Evolutionary conservation across 257 asterid species (phyloP).

Genomic region (Knoxia roxburghii): DNA sequence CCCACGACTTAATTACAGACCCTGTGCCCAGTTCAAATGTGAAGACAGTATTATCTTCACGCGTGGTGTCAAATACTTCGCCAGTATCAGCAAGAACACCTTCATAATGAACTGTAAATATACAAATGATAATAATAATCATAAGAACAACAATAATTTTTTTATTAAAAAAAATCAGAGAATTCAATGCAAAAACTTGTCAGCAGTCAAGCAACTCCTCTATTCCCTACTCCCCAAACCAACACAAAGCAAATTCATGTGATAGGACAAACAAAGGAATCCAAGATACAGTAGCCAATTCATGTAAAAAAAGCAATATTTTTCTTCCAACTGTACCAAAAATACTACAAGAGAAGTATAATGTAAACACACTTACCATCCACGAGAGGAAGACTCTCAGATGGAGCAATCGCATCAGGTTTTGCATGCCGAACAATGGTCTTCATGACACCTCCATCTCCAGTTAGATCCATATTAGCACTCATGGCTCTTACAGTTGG

Average conservation of each 20-base stretch:
- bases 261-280: no score
- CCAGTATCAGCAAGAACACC: constrained; percentile 88
- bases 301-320: no score
- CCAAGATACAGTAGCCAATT: no score
- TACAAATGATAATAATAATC: constrained; percentile 9
- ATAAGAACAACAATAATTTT: no score
- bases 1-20: constrained; percentile 94
- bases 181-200: not conserved
- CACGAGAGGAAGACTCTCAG: constrained; percentile 79
- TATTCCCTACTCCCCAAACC: not conserved
- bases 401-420: constrained; percentile 77
- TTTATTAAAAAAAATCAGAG: no score
- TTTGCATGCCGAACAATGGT: constrained; percentile 61
- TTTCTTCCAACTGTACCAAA: no score
- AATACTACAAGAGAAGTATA: no score
- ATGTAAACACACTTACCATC: constrained; percentile 52
- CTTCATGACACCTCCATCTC: constrained; percentile 96
- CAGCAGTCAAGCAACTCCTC: not conserved
- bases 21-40: constrained; percentile 81
- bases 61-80: constrained; percentile 89
- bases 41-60: constrained; percentile 86
- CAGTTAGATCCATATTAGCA: constrained; percentile 69
- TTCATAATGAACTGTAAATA: constrained; percentile 76
- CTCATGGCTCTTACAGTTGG: constrained; percentile 45
- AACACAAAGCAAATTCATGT: not conserved